Evolutionary conservation across 306 rosid genomes (phyloP).

Genomic region (Dalbergia cochinchinensis): DNA sequence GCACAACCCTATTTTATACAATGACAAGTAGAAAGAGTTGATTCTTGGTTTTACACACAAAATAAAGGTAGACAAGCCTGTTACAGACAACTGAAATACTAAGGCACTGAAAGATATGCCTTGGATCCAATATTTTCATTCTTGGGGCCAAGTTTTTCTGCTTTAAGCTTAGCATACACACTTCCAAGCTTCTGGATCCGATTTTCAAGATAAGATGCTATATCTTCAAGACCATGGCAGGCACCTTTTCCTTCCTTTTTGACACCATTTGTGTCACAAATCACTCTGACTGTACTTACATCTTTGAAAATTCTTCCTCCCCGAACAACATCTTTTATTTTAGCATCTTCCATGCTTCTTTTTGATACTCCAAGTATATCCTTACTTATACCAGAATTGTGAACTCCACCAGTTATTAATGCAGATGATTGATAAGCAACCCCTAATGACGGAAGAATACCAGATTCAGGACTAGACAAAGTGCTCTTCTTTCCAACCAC

Average conservation of each 20-base stretch:
- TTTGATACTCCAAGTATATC: background rate
- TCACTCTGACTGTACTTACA: background rate
- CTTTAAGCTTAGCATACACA: slow-evolving; percentile 27
- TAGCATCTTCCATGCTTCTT: background rate
- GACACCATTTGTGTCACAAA: background rate
- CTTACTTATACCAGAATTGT: background rate
- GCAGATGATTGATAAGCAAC: background rate
- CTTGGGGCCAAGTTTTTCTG: background rate
- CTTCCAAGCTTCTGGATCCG: slow-evolving; percentile 32
- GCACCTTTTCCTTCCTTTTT: background rate
- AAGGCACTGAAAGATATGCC: background rate
- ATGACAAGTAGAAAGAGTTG: background rate
- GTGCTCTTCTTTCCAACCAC: background rate
- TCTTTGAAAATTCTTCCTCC: background rate
- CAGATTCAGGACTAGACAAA: slow-evolving; percentile 26
- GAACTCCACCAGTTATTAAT: background rate
- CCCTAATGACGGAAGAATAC: slow-evolving; percentile 2
- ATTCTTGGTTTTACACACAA: background rate
- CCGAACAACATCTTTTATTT: background rate
- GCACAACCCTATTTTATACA: background rate
- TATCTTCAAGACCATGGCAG: background rate
- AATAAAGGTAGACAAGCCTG: background rate
- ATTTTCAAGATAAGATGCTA: slow-evolving; percentile 20
- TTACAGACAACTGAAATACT: background rate
- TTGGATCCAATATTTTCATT: background rate